Percentiles rank a stretch among this genome's conserved stretches.
Evolutionary conservation across 2,329 filamentous ascomycete species (phyloP).

Genomic region (Cordyceps fumosorosea): DNA sequence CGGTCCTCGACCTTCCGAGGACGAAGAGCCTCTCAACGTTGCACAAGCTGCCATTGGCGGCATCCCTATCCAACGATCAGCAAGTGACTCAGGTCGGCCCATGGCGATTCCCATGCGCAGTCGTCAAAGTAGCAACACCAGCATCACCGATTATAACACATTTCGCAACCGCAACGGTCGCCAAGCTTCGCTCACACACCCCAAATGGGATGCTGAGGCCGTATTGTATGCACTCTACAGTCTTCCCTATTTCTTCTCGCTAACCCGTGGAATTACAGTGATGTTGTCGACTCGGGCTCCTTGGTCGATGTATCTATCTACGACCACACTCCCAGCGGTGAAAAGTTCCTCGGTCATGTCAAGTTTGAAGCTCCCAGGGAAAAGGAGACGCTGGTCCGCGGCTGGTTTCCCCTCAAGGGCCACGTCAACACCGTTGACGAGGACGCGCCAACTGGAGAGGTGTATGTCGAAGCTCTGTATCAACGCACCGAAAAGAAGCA

Average conservation of each 20-base stretch:
- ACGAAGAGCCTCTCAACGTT: constrained; percentile 45
- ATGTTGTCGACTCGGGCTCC: constrained; percentile 87
- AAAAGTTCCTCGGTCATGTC: constrained; percentile 88
- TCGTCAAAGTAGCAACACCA: constrained; percentile 93
- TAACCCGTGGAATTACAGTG: constrained; percentile 45
- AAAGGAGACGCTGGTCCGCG: constrained; percentile 65
- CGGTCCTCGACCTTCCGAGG: constrained; percentile 62
- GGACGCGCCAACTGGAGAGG: constrained; percentile 75
- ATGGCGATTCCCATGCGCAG: constrained; percentile 98
- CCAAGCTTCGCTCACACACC: constrained; percentile 61
- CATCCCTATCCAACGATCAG: constrained; percentile 60
- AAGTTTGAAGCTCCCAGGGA: constrained; percentile 64
- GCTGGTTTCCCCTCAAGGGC: constrained; percentile 78
- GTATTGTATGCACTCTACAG: constrained; percentile 60
- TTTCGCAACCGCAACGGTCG: constrained; percentile 53
- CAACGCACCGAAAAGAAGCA: constrained; percentile 84
- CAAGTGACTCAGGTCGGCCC: constrained; percentile 72
- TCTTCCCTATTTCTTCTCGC: not conserved
- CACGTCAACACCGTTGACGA: constrained; percentile 66
- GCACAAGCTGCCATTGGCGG: constrained; percentile 47
- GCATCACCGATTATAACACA: constrained; percentile 59
- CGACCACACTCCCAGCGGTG: constrained; percentile 69
- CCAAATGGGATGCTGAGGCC: constrained; percentile 93
- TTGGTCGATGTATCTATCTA: constrained; percentile 92
- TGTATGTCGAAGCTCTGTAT: constrained; percentile 80